These are phyloP conservation scores for Chamaecyparis obtusa DNA, from an alignment of 75 land plant genomes.

Conservation along the genomic window DNA sequence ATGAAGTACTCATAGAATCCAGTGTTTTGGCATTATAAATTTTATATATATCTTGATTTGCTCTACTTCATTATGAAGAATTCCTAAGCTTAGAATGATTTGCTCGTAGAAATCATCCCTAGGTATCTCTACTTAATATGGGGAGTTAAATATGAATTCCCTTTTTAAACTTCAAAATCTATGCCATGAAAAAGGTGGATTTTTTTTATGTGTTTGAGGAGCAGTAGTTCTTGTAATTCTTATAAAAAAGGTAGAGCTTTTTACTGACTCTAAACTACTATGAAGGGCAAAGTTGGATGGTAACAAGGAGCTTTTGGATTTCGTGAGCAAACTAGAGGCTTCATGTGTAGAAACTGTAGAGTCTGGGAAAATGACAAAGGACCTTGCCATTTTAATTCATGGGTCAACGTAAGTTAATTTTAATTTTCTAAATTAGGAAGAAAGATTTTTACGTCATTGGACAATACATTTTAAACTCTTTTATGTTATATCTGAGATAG, in stretches of 20 bases:
- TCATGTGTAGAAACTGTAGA: conserved; percentile 82
- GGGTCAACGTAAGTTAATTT: conserved; percentile 68
- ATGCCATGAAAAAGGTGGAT: neutral
- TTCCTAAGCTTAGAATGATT: conserved; percentile 10
- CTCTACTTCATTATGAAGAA: neutral
- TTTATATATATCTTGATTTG: neutral
- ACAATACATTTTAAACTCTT: neutral
- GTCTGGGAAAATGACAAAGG: conserved; percentile 89
- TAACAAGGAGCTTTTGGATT: conserved; percentile 43
- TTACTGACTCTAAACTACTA: neutral
- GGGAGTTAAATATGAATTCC: conserved; percentile 1
- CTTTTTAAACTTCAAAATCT: neutral
- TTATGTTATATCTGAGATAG: neutral
- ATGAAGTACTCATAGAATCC: neutral
- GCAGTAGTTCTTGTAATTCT: neutral
- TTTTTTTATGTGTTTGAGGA: neutral
- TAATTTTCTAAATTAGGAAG: neutral
- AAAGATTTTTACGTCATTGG: neutral
- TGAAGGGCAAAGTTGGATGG: conserved; percentile 68
- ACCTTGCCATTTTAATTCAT: conserved; percentile 73
- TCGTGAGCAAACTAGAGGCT: conserved; percentile 62
- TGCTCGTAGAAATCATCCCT: neutral
- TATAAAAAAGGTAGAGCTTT: neutral
- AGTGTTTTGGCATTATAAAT: conserved; percentile 8
- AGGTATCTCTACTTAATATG: neutral